Percentiles rank a stretch among this genome's conserved stretches.
Conservation (phyloP, 2,329 filamentous ascomycete genomes). For the Triangularia setosa region DNA sequence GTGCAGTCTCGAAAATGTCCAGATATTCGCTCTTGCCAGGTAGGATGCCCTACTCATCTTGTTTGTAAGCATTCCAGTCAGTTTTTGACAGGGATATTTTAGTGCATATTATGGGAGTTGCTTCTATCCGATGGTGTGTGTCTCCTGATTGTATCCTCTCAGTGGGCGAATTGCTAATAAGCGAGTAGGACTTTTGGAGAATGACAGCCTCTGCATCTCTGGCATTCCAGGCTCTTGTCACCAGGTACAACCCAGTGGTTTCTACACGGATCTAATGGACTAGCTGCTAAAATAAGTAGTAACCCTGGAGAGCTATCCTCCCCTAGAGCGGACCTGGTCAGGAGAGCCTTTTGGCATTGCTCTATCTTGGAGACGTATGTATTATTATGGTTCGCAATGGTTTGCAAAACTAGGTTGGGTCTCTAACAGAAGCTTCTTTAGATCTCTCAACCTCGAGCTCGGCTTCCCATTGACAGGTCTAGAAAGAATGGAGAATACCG, state of each 20-base stretch:
- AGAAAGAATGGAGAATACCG: slow-evolving; percentile 47
- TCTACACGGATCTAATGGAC: background rate
- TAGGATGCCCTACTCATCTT: slow-evolving; percentile 29
- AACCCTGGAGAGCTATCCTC: slow-evolving; percentile 44
- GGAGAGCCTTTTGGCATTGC: slow-evolving; percentile 55
- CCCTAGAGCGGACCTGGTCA: slow-evolving; percentile 47
- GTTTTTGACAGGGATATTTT: slow-evolving; percentile 7
- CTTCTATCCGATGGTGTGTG: slow-evolving; percentile 46
- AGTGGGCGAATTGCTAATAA: background rate
- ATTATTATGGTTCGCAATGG: background rate
- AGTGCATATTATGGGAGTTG: slow-evolving; percentile 53
- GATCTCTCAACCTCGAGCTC: slow-evolving; percentile 54
- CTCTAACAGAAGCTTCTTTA: slow-evolving; percentile 29
- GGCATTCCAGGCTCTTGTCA: slow-evolving; percentile 53
- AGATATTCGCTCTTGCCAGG: slow-evolving; percentile 55
- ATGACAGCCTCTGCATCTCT: slow-evolving; percentile 52
- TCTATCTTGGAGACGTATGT: slow-evolving; percentile 51
- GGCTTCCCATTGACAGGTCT: slow-evolving; percentile 55
- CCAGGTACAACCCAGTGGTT: slow-evolving; percentile 38
- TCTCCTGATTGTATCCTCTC: background rate
- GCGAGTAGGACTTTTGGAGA: slow-evolving; percentile 55
- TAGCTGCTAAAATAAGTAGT: slow-evolving; percentile 24
- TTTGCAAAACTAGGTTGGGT: slow-evolving; percentile 3
- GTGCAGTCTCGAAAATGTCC: slow-evolving; percentile 55
- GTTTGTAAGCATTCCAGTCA: background rate